These are phyloP conservation scores for Primulina eburnea DNA, from an alignment of 257 asterid species.

Conservation along the genomic window DNA sequence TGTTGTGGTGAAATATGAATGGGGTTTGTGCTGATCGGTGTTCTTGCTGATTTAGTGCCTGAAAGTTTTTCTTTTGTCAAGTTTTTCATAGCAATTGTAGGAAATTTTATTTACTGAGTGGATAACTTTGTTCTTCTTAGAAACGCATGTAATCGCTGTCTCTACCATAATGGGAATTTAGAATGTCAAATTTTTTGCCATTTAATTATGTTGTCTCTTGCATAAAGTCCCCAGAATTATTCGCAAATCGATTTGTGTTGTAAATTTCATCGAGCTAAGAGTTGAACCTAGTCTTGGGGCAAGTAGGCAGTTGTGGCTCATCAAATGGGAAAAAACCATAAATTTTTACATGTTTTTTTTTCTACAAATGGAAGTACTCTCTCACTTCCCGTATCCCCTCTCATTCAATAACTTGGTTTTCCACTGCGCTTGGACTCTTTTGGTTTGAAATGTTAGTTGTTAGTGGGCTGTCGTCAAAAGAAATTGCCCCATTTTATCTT, in stretches of 20 bases:
- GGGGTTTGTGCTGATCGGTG: not conserved
- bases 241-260: not conserved
- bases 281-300: not conserved
- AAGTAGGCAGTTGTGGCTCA: not conserved
- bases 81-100: not conserved
- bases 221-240: not conserved
- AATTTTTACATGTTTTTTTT: not conserved
- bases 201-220: not conserved
- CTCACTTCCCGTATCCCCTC: not conserved
- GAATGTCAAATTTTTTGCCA: too few relatives aligned
- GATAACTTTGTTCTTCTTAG: not conserved
- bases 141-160: not conserved
- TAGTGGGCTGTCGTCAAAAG: not conserved
- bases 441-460: not conserved
- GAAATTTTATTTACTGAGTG: not conserved
- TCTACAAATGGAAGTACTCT: not conserved
- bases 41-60: not conserved
- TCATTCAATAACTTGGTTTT: not conserved
- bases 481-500: not conserved
- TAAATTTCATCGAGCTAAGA: not conserved
- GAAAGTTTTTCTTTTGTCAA: not conserved
- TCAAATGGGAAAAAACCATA: not conserved
- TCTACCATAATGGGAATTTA: not conserved
- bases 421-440: not conserved
- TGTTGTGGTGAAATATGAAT: not conserved